These are phyloP conservation scores for Aphanocladium album DNA, from an alignment of 2,329 filamentous ascomycete genomes.

Conservation along the genomic window DNA sequence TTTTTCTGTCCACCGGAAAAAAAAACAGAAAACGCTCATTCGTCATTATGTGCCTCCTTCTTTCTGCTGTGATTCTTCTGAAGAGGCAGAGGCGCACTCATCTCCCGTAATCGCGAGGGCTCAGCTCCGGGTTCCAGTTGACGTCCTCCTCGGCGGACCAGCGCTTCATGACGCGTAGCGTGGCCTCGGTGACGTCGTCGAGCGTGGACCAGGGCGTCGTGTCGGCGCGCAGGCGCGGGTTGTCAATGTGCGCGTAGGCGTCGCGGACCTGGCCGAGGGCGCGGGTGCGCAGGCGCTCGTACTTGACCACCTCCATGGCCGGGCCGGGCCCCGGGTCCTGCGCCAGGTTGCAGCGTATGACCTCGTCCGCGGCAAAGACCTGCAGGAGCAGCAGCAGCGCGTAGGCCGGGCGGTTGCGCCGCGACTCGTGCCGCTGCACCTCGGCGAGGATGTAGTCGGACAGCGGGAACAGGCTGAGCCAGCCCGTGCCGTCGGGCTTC, in stretches of 20 bases:
- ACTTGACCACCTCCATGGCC: constrained; percentile 20
- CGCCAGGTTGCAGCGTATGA: constrained; percentile 32
- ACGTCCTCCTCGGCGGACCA: constrained; percentile 42
- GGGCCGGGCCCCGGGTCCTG: constrained; percentile 14
- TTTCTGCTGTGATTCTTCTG: too few relatives aligned
- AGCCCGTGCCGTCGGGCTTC: constrained; percentile 35
- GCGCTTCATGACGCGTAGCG: constrained; percentile 35
- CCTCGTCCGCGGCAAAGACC: constrained; percentile 40
- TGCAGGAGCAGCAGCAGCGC: constrained; percentile 41
- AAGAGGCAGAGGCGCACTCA: too few relatives aligned
- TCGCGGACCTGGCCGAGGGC: constrained; percentile 29
- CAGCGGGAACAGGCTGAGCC: constrained; percentile 42
- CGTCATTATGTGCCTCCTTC: background rate
- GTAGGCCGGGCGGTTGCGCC: constrained; percentile 34
- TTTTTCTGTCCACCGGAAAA: constrained; percentile 3
- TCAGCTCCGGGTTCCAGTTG: constrained; percentile 40
- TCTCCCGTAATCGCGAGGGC: constrained; percentile 12
- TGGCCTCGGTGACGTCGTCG: constrained; percentile 37
- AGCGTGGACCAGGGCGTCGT: constrained; percentile 39
- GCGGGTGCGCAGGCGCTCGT: constrained; percentile 23
- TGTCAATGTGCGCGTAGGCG: constrained; percentile 25
- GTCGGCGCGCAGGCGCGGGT: constrained; percentile 25
- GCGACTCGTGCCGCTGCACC: constrained; percentile 29
- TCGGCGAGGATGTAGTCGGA: constrained; percentile 35
- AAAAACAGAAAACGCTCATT: constrained; percentile 23